phyloP scores from a whole-genome alignment of 2,329 filamentous ascomycete genomes.

The Alternaria gaisen region DNA sequence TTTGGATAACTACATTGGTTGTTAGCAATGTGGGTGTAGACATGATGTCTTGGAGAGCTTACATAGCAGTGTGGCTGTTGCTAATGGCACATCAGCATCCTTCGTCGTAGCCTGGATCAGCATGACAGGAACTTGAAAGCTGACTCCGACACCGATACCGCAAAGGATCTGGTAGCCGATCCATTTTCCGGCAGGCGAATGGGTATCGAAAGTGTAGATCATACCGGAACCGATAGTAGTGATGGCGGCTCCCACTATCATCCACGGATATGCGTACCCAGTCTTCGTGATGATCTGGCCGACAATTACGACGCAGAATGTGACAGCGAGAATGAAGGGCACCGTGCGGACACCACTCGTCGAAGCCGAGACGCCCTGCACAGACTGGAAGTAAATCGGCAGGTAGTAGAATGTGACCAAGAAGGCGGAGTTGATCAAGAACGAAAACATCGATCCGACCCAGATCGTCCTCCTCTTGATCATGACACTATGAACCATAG shows the following conservation, averaged over 20 bases:
- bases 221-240: slow-evolving; percentile 52
- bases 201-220: slow-evolving; percentile 53
- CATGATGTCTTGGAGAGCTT: slow-evolving; percentile 13
- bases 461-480: slow-evolving; percentile 51
- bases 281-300: slow-evolving; percentile 26
- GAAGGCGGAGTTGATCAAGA: slow-evolving; percentile 48
- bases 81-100: slow-evolving; percentile 47
- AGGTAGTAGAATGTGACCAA: slow-evolving; percentile 55
- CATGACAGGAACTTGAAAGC: slow-evolving; percentile 41
- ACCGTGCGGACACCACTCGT: slow-evolving; percentile 55
- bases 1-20: slow-evolving; percentile 26
- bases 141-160: slow-evolving; percentile 51
- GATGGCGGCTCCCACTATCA: slow-evolving; percentile 41
- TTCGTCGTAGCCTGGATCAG: slow-evolving; percentile 49
- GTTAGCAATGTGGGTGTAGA: not conserved
- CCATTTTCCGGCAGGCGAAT: slow-evolving; percentile 51
- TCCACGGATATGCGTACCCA: slow-evolving; percentile 50
- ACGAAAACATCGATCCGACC: slow-evolving; percentile 46
- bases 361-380: slow-evolving; percentile 41
- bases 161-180: slow-evolving; percentile 58
- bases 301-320: slow-evolving; percentile 11
- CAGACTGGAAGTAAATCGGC: slow-evolving; percentile 58
- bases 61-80: slow-evolving; percentile 52
- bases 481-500: slow-evolving; percentile 52
- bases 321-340: slow-evolving; percentile 51